These are phyloP conservation scores for Cynanchum wilfordii DNA, from an alignment of 257 asterid genomes.

Conservation along the genomic window DNA sequence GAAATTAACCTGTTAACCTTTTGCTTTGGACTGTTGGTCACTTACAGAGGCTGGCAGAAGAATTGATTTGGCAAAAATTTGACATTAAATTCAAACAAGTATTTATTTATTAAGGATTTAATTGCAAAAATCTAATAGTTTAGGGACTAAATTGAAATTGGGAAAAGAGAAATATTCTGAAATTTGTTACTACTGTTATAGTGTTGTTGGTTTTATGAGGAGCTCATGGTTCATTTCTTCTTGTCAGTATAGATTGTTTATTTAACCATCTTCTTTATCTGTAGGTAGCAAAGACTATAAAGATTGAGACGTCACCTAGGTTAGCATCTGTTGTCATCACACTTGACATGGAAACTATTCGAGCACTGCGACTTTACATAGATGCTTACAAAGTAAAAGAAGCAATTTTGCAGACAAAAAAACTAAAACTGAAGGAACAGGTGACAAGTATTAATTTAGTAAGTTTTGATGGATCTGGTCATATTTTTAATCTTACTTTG, in stretches of 20 bases:
- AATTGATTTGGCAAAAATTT: not conserved
- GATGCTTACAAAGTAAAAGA: constrained; percentile 65
- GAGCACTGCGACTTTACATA: constrained; percentile 51
- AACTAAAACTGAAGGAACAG: constrained; percentile 65
- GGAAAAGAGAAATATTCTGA: not conserved
- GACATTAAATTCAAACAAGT: not conserved
- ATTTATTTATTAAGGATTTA: not conserved
- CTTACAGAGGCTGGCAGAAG: not conserved
- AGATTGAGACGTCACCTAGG: constrained; percentile 61
- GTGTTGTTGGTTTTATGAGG: not conserved
- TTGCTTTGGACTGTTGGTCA: too few relatives aligned
- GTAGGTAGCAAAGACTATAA: constrained; percentile 80
- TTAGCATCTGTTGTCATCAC: constrained; percentile 54
- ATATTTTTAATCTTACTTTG: not conserved
- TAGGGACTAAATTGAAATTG: not conserved
- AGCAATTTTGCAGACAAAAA: constrained; percentile 57
- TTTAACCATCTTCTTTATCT: constrained; percentile 22
- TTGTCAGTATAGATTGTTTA: not conserved
- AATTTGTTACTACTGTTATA: not conserved
- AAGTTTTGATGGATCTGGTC: not conserved
- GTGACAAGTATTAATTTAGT: constrained; percentile 23
- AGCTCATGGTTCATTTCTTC: not conserved
- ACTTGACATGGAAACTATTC: constrained; percentile 65
- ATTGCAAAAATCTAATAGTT: not conserved
- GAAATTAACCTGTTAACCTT: not conserved